Evolutionary conservation across 805 yeast species (phyloP).

Genomic region (Lipomyces mesembrius): DNA sequence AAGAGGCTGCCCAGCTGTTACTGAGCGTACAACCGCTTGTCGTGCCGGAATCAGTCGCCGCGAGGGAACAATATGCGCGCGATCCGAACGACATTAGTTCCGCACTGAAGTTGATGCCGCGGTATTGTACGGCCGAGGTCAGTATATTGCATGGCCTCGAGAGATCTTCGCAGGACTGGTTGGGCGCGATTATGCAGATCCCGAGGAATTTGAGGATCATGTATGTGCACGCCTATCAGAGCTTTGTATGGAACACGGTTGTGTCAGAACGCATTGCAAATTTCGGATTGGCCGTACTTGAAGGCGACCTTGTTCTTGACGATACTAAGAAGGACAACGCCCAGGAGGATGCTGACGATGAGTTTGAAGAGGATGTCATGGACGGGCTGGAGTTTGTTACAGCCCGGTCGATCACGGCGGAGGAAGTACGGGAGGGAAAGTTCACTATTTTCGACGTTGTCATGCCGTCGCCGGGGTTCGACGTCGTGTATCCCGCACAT

Average conservation of each 20-base stretch:
- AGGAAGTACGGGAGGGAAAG: conserved; percentile 63
- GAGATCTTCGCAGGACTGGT: conserved; percentile 60
- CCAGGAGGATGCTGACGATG: conserved; percentile 53
- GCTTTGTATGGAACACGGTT: conserved; percentile 90
- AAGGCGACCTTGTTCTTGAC: conserved; percentile 77
- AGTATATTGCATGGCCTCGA: conserved; percentile 69
- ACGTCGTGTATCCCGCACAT: conserved; percentile 81
- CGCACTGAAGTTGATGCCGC: conserved; percentile 81
- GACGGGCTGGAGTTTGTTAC: conserved; percentile 52
- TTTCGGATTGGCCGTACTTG: conserved; percentile 70
- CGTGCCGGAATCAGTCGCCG: conserved; percentile 68
- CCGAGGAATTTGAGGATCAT: conserved; percentile 91
- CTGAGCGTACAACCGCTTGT: conserved; percentile 81
- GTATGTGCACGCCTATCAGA: conserved; percentile 98
- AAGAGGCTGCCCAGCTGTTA: conserved; percentile 75
- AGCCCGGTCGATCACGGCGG: conserved; percentile 75
- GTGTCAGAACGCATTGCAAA: conserved; percentile 75
- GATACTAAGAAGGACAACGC: conserved; percentile 40
- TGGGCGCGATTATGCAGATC: conserved; percentile 81
- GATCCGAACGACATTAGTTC: conserved; percentile 61
- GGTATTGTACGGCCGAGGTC: conserved; percentile 82
- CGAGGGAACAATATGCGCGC: conserved; percentile 28
- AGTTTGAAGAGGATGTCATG: conserved; percentile 73
- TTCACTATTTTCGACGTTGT: conserved; percentile 82
- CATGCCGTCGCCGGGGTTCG: conserved; percentile 96